Percentiles rank a stretch among this genome's conserved stretches.
These are phyloP conservation scores for Narthecium ossifragum DNA, from an alignment of 106 monocot species.

Conservation along the genomic window DNA sequence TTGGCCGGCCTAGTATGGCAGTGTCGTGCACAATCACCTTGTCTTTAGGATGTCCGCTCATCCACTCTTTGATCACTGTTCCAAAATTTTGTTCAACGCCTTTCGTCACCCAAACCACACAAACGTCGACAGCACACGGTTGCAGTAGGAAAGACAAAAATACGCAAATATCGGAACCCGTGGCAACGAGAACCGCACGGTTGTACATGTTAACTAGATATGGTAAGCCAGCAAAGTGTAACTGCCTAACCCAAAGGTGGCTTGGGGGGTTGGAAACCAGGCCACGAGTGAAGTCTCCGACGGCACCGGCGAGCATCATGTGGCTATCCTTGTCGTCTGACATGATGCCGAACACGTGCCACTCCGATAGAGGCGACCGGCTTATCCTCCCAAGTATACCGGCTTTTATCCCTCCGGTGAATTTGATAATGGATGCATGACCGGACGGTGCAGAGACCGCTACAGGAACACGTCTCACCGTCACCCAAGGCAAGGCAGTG, in stretches of 20 bases:
- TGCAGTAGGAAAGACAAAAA: constrained; percentile 57
- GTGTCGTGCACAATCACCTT: constrained; percentile 38
- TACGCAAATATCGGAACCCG: constrained; percentile 61
- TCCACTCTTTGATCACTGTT: constrained; percentile 38
- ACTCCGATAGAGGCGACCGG: constrained; percentile 47
- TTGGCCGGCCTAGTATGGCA: constrained; percentile 14
- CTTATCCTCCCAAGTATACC: constrained; percentile 59
- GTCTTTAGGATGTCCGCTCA: constrained; percentile 15
- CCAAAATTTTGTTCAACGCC: constrained; percentile 56
- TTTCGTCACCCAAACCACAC: constrained; percentile 54
- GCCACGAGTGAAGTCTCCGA: constrained; percentile 55
- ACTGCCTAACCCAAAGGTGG: constrained; percentile 36
- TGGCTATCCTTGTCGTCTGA: constrained; percentile 33
- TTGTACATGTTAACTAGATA: constrained; percentile 57
- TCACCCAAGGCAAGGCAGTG: constrained; percentile 49
- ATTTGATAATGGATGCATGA: constrained; percentile 53
- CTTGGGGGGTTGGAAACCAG: constrained; percentile 33
- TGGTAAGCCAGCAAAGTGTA: constrained; percentile 49
- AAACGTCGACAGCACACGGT: constrained; percentile 31
- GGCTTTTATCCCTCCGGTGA: constrained; percentile 29
- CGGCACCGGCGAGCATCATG: constrained; percentile 71
- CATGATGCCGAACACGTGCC: constrained; percentile 68
- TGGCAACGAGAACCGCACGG: constrained; percentile 38
- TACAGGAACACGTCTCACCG: constrained; percentile 35
- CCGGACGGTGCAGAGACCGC: constrained; percentile 24